phyloP scores from a whole-genome alignment of 139 green algal species.

The Chlorella sp. region DNA sequence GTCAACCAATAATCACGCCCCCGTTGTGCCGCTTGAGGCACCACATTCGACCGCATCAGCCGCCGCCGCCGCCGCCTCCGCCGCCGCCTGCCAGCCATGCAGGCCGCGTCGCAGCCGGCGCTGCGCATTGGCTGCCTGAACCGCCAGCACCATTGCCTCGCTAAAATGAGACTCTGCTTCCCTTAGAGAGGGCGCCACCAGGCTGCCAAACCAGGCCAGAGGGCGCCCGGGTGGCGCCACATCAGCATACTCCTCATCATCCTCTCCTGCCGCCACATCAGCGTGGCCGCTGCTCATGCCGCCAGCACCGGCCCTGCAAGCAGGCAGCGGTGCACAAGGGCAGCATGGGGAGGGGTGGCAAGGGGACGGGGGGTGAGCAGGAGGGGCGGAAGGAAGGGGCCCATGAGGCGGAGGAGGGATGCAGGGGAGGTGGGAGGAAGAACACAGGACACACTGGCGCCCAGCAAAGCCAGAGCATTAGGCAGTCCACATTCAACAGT shows the following conservation, averaged over 20 bases:
- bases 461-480: neutral
- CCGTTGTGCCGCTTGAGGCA: too few relatives aligned
- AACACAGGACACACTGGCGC: neutral
- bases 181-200: constrained; percentile 19
- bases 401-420: too few relatives aligned
- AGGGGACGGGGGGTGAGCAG: neutral
- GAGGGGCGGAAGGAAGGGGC: neutral
- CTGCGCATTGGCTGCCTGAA: constrained; percentile 27
- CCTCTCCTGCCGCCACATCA: neutral
- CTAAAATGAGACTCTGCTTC: constrained; percentile 25
- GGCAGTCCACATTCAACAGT: neutral
- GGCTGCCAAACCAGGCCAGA: constrained; percentile 34
- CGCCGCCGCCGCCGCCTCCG: neutral
- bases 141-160: neutral
- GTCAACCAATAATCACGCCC: too few relatives aligned
- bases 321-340: neutral
- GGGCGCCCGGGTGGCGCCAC: neutral
- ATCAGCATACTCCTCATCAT: constrained; percentile 2
- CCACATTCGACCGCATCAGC: too few relatives aligned
- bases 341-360: neutral
- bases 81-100: neutral
- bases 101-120: neutral
- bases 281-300: too few relatives aligned
- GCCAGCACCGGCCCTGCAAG: neutral
- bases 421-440: too few relatives aligned